Conservation (phyloP, 805 yeast species). For the Teunomyces cretensis region DNA sequence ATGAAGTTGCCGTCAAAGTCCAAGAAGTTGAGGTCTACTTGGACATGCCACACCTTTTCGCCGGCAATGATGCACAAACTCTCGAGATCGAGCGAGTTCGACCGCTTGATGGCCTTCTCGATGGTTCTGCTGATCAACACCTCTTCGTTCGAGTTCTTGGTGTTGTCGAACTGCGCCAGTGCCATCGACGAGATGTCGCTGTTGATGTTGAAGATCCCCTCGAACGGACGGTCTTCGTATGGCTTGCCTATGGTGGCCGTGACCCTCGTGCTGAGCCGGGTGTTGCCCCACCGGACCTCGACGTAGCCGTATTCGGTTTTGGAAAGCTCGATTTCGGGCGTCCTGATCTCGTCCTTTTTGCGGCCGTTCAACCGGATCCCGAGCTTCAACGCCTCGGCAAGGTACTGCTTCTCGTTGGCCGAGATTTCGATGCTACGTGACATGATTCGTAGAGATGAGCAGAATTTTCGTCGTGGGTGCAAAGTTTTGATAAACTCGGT, state of each 20-base stretch:
- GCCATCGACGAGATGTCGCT: constrained; percentile 93
- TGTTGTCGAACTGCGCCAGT: constrained; percentile 76
- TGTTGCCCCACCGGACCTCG: constrained; percentile 73
- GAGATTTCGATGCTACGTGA: constrained; percentile 63
- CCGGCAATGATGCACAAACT: constrained; percentile 90
- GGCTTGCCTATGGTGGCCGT: constrained; percentile 79
- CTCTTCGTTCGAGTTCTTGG: constrained; percentile 74
- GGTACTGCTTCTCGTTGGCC: constrained; percentile 59
- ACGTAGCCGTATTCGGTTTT: constrained; percentile 75
- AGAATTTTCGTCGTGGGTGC: too few relatives aligned
- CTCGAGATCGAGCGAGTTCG: constrained; percentile 89
- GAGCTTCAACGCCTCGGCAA: constrained; percentile 60
- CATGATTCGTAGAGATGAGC: constrained; percentile 36
- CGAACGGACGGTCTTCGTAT: constrained; percentile 88
- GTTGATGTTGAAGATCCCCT: constrained; percentile 80
- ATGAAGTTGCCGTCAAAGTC: constrained; percentile 92
- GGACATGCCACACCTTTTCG: constrained; percentile 82
- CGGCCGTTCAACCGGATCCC: constrained; percentile 73
- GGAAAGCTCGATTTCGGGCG: constrained; percentile 63
- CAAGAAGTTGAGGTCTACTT: constrained; percentile 87
- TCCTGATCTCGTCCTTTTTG: constrained; percentile 59
- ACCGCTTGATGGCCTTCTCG: constrained; percentile 88
- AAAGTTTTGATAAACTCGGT: too few relatives aligned
- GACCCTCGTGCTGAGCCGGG: constrained; percentile 66
- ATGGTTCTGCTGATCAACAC: constrained; percentile 75